Evolutionary conservation across 345 rosid species (phyloP), one percentile per base, ranked within the genome.

Genomic region (Geranium rotundifolium): DNA sequence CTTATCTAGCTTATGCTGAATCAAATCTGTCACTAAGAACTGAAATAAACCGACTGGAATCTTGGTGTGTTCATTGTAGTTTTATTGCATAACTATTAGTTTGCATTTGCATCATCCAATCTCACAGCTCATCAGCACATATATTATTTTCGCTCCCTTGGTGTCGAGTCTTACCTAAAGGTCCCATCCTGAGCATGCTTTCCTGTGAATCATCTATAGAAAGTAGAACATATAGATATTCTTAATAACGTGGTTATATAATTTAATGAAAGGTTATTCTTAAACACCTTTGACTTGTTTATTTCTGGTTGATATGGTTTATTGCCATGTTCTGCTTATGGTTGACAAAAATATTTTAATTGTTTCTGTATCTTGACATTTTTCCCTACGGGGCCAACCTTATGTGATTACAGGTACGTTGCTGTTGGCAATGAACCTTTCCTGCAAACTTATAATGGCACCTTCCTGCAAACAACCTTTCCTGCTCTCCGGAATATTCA

Each of bases 341-440:
- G 14, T 9, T 46, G 12, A 14, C 52, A 46, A 46, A 46, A 46
- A 14, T 46, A 5, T 7, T 46, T 9, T 1, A 7, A 46, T 9
- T 46, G 12, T 9, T 46, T 46, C 15, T 46, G 3, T 46, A 7
- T 46, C 14, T 46, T 46, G 14, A 46, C 52, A 46, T 46, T 46
- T 46, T 46, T 46, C 52, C 12, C 13, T 10, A 37, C 46, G 12
- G 7, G 46, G 12, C 46, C 52, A 46, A 46, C 15, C 14, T 46
- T 46, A 14, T 46, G 52, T 9, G 15, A 19, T 34, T 61, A 67
- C 88, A 92, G 98, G 76, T 85, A 89, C 49, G 96, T 92, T 13
- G 97, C 96, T n/a, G 95, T 87, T 0, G 98, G 97, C 2, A 93
- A 90, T 54, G 99, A 93, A 60, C 99, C 99, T 68, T 93, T 90